phyloP scores from a whole-genome alignment of 2,329 filamentous ascomycete species.

The Allantophomopsis cytisporea region DNA sequence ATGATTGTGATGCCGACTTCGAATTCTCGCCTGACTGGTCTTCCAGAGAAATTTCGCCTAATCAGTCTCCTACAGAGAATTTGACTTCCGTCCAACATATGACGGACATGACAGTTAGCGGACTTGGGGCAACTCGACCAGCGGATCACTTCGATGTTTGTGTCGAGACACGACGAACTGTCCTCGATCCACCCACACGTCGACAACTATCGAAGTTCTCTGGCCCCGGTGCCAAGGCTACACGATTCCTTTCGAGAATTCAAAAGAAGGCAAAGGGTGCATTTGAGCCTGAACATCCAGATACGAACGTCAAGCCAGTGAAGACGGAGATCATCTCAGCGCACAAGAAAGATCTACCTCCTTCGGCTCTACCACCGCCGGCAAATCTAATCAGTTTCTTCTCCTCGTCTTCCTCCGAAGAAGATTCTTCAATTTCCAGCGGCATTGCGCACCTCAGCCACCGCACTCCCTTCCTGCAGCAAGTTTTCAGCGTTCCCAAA shows the following conservation, averaged over 20 bases:
- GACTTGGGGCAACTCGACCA: conserved; percentile 42
- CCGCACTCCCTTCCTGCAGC: neutral
- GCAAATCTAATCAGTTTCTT: conserved; percentile 5
- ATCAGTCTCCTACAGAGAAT: conserved; percentile 12
- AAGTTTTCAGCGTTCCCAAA: neutral
- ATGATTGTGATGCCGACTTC: conserved; percentile 7
- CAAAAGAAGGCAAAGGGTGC: conserved; percentile 6
- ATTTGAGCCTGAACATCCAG: conserved; percentile 3
- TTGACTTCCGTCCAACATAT: no score
- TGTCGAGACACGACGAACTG: conserved; percentile 23
- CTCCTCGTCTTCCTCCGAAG: conserved; percentile 4
- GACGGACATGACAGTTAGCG: conserved; percentile 36
- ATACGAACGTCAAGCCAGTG: conserved; percentile 3
- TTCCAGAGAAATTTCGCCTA: conserved; percentile 12
- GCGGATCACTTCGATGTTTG: conserved; percentile 51
- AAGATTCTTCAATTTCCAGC: no score
- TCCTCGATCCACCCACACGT: neutral
- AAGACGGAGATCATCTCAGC: conserved; percentile 8
- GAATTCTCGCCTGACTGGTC: conserved; percentile 22
- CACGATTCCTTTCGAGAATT: conserved; percentile 8
- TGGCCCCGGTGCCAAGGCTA: conserved; percentile 2
- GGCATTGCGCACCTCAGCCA: no score
- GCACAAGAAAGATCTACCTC: conserved; percentile 3
- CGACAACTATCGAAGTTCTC: conserved; percentile 6
- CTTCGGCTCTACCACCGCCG: conserved; percentile 10